phyloP scores from a whole-genome alignment of 805 yeast species.

The Wickerhamiella dianesei region DNA sequence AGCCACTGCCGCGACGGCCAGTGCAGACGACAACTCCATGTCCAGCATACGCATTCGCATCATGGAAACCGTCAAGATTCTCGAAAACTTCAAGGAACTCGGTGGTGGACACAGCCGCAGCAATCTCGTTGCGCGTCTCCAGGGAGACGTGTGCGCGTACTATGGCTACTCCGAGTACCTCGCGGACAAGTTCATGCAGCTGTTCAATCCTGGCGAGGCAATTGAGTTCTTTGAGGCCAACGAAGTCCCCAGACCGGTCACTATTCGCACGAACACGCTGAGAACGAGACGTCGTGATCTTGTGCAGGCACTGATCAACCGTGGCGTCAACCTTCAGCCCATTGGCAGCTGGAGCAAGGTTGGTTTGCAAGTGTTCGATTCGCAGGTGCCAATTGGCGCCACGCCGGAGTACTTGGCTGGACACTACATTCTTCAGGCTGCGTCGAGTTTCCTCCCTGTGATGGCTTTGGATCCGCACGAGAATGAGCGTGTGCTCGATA shows the following conservation, averaged over 20 bases:
- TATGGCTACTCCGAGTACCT: slow-evolving; percentile 85
- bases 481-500: slow-evolving; percentile 86
- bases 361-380: slow-evolving; percentile 91
- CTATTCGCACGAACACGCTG: slow-evolving; percentile 94
- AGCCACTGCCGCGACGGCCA: slow-evolving; percentile 9
- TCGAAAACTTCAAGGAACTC: slow-evolving; percentile 60
- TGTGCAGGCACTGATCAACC: slow-evolving; percentile 85
- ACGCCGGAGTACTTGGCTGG: slow-evolving; percentile 98
- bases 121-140: slow-evolving; percentile 64
- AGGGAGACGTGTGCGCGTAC: slow-evolving; percentile 79
- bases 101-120: slow-evolving; percentile 66
- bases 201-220: slow-evolving; percentile 91
- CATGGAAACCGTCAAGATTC: slow-evolving; percentile 86
- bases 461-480: slow-evolving; percentile 98
- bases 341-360: slow-evolving; percentile 97
- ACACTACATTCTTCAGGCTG: slow-evolving; percentile 95
- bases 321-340: slow-evolving; percentile 96
- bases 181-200: slow-evolving; percentile 85
- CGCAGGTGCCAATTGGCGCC: slow-evolving; percentile 99
- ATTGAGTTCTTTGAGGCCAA: slow-evolving; percentile 97
- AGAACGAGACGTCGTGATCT: slow-evolving; percentile 90
- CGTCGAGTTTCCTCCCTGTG: slow-evolving; percentile 93
- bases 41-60: slow-evolving; percentile 81
- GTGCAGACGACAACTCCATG: slow-evolving; percentile 24
- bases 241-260: slow-evolving; percentile 91